These are phyloP conservation scores for Cinnamomum chago DNA, from an alignment of 164 flowering plant genomes.

Conservation along the genomic window DNA sequence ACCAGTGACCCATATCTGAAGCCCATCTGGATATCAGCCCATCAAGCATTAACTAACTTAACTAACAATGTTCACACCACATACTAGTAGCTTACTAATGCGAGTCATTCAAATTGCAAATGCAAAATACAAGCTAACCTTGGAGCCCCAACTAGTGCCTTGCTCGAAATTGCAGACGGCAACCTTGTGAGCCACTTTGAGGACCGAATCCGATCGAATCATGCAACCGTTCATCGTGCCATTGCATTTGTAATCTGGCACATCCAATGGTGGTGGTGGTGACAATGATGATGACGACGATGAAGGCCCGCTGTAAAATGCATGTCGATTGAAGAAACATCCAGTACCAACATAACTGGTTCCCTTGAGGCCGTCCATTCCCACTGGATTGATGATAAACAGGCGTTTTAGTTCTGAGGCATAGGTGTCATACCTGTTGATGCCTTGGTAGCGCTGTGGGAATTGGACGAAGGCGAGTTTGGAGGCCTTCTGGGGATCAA, in stretches of 20 bases:
- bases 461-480: conserved; percentile 51
- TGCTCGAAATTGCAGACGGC: neutral
- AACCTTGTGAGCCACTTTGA: neutral
- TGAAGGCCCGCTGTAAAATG: conserved; percentile 46
- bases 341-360: conserved; percentile 57
- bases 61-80: neutral
- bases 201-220: conserved; percentile 14
- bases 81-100: neutral
- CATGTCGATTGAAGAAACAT: conserved; percentile 47
- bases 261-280: neutral
- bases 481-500: conserved; percentile 24
- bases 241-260: neutral
- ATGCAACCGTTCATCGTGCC: conserved; percentile 9
- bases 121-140: neutral
- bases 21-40: conserved; percentile 41
- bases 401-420: conserved; percentile 25
- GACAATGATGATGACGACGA: too few relatives aligned
- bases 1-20: conserved; percentile 71
- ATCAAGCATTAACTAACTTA: neutral
- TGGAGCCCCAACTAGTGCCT: conserved; percentile 2
- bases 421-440: conserved; percentile 45
- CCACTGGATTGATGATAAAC: conserved; percentile 36
- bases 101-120: neutral
- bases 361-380: conserved; percentile 55
- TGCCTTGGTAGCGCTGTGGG: conserved; percentile 46